These are phyloP conservation scores for Aspergillus sp. DNA, from an alignment of 2,329 filamentous ascomycete genomes.

Conservation along the genomic window DNA sequence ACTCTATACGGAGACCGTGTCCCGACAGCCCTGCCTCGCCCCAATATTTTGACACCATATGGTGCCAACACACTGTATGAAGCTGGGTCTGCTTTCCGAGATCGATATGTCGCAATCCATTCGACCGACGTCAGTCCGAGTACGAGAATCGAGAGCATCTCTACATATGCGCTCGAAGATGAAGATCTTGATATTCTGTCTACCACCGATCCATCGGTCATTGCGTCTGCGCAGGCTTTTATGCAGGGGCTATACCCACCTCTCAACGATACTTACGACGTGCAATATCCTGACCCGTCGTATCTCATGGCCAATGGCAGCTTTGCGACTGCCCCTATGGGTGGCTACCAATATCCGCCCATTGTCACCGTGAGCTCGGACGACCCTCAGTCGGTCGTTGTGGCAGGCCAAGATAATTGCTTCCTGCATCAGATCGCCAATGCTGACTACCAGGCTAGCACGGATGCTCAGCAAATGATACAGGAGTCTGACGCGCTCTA, in stretches of 20 bases:
- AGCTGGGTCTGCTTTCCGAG: constrained; percentile 54
- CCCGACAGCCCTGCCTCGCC: constrained; percentile 43
- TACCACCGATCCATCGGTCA: constrained; percentile 49
- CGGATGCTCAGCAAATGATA: constrained; percentile 44
- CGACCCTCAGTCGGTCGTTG: constrained; percentile 55
- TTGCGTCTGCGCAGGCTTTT: constrained; percentile 61
- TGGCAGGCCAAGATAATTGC: constrained; percentile 54
- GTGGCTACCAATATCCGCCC: constrained; percentile 60
- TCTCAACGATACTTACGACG: constrained; percentile 35
- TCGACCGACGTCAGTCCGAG: constrained; percentile 25
- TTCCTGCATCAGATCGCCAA: constrained; percentile 39
- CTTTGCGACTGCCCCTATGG: constrained; percentile 50
- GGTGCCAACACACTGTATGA: constrained; percentile 58
- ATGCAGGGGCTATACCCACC: constrained; percentile 65
- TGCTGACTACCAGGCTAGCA: constrained; percentile 45
- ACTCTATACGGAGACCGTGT: constrained; percentile 58
- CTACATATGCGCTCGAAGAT: constrained; percentile 46
- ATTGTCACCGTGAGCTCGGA: constrained; percentile 47
- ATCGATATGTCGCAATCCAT: constrained; percentile 52
- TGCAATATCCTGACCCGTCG: constrained; percentile 35
- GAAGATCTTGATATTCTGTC: constrained; percentile 53
- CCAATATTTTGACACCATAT: constrained; percentile 51
- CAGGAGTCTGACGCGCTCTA: constrained; percentile 50
- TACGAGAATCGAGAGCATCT: constrained; percentile 50
- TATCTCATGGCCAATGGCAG: constrained; percentile 53